phyloP scores from a whole-genome alignment of 2,329 filamentous ascomycete genomes.

The Graphilbum ipis-grandicollis region DNA sequence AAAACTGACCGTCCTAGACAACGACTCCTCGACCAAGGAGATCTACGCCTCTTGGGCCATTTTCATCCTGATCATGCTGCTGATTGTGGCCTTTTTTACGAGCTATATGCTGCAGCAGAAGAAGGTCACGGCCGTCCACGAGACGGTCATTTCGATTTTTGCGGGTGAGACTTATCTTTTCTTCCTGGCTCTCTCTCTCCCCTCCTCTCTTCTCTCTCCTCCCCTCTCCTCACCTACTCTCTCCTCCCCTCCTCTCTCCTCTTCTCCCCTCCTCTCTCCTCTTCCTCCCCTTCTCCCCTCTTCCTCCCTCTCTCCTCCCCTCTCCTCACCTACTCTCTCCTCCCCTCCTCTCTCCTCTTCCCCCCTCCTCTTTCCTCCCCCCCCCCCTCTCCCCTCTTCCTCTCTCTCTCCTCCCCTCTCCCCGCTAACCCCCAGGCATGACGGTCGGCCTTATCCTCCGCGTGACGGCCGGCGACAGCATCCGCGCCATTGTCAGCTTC shows the following conservation, averaged over 20 bases:
- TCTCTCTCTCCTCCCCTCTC: neutral
- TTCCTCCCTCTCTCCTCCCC: neutral
- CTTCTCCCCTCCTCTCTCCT: neutral
- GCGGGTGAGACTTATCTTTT: conserved; percentile 40
- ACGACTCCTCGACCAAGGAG: conserved; percentile 76
- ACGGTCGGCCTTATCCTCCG: conserved; percentile 79
- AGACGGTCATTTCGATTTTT: conserved; percentile 97
- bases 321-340: too few relatives aligned
- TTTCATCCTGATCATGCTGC: conserved; percentile 86
- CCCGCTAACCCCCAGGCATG: conserved; percentile 52
- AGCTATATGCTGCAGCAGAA: conserved; percentile 94
- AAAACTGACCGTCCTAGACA: neutral
- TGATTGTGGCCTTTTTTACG: conserved; percentile 88
- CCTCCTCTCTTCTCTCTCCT: neutral
- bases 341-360: neutral
- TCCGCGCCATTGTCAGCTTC: conserved; percentile 85
- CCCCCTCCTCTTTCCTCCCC: neutral
- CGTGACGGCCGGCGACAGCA: conserved; percentile 62
- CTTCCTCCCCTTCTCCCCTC: neutral
- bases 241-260: neutral
- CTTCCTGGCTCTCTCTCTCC: neutral
- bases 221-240: too few relatives aligned
- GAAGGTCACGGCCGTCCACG: conserved; percentile 93
- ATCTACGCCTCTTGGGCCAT: conserved; percentile 92
- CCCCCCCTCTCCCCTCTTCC: too few relatives aligned